Conservation (phyloP, 2,329 filamentous ascomycete genomes). For the Myriosclerotinia duriaeana region DNA sequence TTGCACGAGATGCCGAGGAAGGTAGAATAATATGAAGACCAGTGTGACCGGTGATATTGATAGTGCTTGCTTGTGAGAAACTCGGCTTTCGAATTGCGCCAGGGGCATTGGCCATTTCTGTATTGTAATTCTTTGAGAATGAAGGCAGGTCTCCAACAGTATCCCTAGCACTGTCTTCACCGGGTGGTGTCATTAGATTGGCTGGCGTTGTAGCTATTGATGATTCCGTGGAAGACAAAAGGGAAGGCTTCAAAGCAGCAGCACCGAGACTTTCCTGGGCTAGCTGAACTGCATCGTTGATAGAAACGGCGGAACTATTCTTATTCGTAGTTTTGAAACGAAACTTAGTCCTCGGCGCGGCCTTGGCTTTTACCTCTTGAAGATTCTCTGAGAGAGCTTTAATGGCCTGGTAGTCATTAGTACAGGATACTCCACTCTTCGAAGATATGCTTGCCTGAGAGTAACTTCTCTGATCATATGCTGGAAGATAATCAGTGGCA, state of each 20-base stretch:
- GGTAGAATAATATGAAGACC: constrained; percentile 77
- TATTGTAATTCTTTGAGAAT: constrained; percentile 55
- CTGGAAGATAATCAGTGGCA: constrained; percentile 75
- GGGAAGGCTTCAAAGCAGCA: constrained; percentile 38
- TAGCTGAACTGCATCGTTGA: constrained; percentile 56
- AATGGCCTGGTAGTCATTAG: constrained; percentile 58
- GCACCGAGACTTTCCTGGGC: constrained; percentile 47
- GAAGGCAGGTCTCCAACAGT: constrained; percentile 44
- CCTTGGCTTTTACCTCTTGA: constrained; percentile 63
- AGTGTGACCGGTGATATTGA: constrained; percentile 66
- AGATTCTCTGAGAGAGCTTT: constrained; percentile 79
- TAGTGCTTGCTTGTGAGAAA: constrained; percentile 59
- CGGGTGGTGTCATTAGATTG: constrained; percentile 33
- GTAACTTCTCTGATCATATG: constrained; percentile 88
- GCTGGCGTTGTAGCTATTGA: constrained; percentile 44
- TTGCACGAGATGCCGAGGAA: constrained; percentile 65
- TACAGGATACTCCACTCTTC: background rate
- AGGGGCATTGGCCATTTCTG: constrained; percentile 48
- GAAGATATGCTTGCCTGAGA: constrained; percentile 58
- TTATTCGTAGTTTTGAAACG: constrained; percentile 67
- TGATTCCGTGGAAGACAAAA: constrained; percentile 43
- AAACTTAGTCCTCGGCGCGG: constrained; percentile 77
- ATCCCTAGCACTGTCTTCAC: constrained; percentile 39
- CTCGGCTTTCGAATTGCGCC: constrained; percentile 57
- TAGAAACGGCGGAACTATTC: constrained; percentile 53